These are phyloP conservation scores for Cucumis sativus DNA, from an alignment of 306 rosid genomes.

Conservation along the genomic window DNA sequence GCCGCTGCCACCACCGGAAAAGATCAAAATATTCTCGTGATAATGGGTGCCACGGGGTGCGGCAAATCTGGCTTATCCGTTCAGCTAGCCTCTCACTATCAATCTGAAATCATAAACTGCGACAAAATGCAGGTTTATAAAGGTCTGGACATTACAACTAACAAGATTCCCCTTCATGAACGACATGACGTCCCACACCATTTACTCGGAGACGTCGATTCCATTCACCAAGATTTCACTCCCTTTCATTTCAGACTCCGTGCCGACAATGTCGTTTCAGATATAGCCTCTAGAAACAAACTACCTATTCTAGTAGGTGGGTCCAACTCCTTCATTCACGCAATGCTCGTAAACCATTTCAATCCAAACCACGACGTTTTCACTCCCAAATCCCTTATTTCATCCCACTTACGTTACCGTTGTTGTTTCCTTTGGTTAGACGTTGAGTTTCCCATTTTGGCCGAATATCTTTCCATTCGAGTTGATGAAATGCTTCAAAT, in stretches of 20 bases:
- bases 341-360: not conserved
- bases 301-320: not conserved
- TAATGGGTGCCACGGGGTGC: slow-evolving; percentile 1
- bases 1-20: not conserved
- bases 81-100: not conserved
- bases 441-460: not conserved
- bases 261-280: not conserved
- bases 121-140: not conserved
- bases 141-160: not conserved
- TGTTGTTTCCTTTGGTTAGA: not conserved
- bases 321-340: slow-evolving; percentile 3
- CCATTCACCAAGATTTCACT: not conserved
- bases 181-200: not conserved
- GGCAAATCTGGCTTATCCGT: slow-evolving; percentile 3
- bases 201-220: not conserved
- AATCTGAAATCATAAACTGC: not conserved
- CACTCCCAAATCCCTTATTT: not conserved
- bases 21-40: not conserved
- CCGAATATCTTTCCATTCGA: not conserved
- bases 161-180: slow-evolving; percentile 3
- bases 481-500: not conserved
- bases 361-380: not conserved
- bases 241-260: not conserved
- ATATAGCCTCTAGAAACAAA: not conserved
- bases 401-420: not conserved